Percentiles rank a stretch among this genome's conserved stretches.
phyloP scores from a whole-genome alignment of 805 yeast species.

The Teunomyces atbi region DNA sequence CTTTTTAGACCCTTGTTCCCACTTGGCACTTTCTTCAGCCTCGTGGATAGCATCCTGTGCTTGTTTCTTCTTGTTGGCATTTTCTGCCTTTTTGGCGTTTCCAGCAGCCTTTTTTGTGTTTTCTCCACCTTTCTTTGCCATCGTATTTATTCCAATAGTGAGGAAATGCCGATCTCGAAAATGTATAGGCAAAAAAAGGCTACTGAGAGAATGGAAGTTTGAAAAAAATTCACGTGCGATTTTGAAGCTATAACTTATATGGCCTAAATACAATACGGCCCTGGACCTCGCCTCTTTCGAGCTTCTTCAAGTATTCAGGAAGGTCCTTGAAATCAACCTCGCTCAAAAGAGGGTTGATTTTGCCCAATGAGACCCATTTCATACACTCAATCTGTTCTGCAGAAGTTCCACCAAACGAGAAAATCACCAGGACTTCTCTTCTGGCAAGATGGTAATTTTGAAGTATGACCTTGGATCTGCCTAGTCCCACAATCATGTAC shows the following conservation, averaged over 20 bases:
- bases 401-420: slow-evolving; percentile 46
- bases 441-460: slow-evolving; percentile 37
- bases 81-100: slow-evolving; percentile 65
- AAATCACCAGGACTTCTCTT: slow-evolving; percentile 39
- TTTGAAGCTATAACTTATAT: slow-evolving; percentile 8
- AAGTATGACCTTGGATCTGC: slow-evolving; percentile 27
- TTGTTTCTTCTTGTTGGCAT: slow-evolving; percentile 54
- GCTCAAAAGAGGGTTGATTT: slow-evolving; percentile 35
- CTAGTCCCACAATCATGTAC: slow-evolving; percentile 45
- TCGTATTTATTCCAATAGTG: slow-evolving; percentile 17
- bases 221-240: not conserved
- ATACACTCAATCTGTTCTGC: slow-evolving; percentile 43
- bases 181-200: not conserved
- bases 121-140: slow-evolving; percentile 50
- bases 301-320: slow-evolving; percentile 32
- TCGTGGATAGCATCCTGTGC: slow-evolving; percentile 48
- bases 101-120: slow-evolving; percentile 61
- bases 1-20: slow-evolving; percentile 74
- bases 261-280: slow-evolving; percentile 45
- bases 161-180: slow-evolving; percentile 1
- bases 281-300: slow-evolving; percentile 36
- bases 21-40: slow-evolving; percentile 57
- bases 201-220: not conserved
- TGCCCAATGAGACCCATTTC: slow-evolving; percentile 41
- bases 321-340: slow-evolving; percentile 31